Base-by-base conservation (phyloP, 805 yeast genomes). In the Maudiozyma barnettii region DNA sequence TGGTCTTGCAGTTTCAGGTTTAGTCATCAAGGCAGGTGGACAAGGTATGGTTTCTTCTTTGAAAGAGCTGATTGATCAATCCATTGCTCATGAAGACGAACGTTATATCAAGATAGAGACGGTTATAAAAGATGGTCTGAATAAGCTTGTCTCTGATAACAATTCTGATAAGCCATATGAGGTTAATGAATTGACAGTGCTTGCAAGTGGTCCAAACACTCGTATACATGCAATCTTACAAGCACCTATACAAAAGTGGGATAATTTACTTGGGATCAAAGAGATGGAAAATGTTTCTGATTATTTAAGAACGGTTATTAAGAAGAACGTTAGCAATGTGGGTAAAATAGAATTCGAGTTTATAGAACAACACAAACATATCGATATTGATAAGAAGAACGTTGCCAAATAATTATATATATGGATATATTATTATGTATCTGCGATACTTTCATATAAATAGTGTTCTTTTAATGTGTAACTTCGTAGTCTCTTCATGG, bases 11-110 rank as follows among this genome's bases (percentile, higher is more conserved):
- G 98, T 93, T 8, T 88, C 97, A 0, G 73, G 75, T 1, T 70
- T 93, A 56, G 83, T 93, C 48, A 78, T 90, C 52, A 80, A 76
- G 54, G 96, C 96, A 7, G 98, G 98, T 33, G 75, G 78, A 64
- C 75, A 77, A 2, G 90, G 95, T 23, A 78, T 84, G 55, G 70
- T 73, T 49, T 73, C 75, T 23, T 79, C 97, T 0, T 74, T 82
- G 57, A 75, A 75, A 50, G 98, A 91, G 61, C 69, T 91, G 41
- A 73, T 87, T 29, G 99, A 91, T 58, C 76, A 79, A 52, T 82
- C 91, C 2, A 66, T 82, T 36, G 70, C 77, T 14, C 66, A 63
- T 14, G 64, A 63, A 0, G 81, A 79, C 51, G 75, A 73, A 42
- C 69, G 78, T 43, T 83, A 77, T 52, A 44, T 64, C 16, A 65